Conservation (phyloP, 768 basidiomycete species). For the Fistulinella prunicolor region DNA sequence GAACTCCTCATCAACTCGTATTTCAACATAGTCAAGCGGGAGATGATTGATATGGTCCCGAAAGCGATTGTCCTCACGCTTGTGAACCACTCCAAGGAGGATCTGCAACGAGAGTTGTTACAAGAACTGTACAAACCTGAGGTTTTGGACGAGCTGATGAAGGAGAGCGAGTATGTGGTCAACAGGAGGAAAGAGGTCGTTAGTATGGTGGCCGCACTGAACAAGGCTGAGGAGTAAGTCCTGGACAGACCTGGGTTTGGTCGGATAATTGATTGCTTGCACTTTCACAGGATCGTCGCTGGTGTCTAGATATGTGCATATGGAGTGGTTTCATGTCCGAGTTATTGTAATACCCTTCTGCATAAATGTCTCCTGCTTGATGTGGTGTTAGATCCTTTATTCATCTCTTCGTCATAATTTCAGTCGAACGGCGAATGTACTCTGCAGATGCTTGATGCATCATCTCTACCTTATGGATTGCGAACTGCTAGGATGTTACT, state of each 20-base stretch:
- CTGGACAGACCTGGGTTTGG: background rate
- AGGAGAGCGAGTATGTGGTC: constrained; percentile 90
- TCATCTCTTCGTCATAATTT: constrained; percentile 3
- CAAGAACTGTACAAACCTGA: constrained; percentile 98
- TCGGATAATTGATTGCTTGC: constrained; percentile 10
- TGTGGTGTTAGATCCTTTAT: constrained; percentile 19
- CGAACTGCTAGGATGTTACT: too few relatives aligned
- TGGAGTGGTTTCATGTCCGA: constrained; percentile 7
- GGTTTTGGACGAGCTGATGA: constrained; percentile 89
- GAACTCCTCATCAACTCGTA: constrained; percentile 96
- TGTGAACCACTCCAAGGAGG: constrained; percentile 91
- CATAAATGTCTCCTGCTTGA: constrained; percentile 19
- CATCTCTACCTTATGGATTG: background rate
- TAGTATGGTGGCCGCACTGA: constrained; percentile 89
- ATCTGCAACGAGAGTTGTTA: constrained; percentile 88
- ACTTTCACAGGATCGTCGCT: constrained; percentile 52
- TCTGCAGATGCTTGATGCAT: background rate
- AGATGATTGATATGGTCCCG: constrained; percentile 99
- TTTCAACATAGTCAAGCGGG: constrained; percentile 97
- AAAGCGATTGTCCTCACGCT: constrained; percentile 92
- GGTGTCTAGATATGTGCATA: constrained; percentile 45
- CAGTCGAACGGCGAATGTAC: background rate
- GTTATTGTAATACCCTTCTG: constrained; percentile 31
- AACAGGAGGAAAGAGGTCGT: constrained; percentile 91
- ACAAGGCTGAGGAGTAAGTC: constrained; percentile 98